phyloP scores from a whole-genome alignment of 2,329 filamentous ascomycete genomes.

The Kalaharituber pfeilii region DNA sequence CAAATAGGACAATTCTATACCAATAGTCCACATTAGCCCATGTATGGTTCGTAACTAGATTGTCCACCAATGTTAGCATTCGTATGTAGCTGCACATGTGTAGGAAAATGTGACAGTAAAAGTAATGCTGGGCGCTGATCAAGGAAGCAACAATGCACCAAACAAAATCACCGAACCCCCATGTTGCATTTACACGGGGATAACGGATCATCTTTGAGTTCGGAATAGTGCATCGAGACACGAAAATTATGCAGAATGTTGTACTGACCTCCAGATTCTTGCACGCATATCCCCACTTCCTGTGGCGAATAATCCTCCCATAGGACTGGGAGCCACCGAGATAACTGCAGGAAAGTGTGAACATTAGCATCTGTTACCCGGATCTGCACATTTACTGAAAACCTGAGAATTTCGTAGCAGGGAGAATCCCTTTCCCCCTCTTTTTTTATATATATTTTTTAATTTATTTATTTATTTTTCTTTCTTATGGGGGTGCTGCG shows the following conservation, averaged over 20 bases:
- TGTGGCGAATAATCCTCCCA: constrained; percentile 77
- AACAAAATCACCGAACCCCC: constrained; percentile 10
- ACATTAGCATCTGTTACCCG: neutral
- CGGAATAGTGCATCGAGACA: constrained; percentile 14
- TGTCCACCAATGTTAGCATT: too few relatives aligned
- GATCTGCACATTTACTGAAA: neutral
- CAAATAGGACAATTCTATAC: neutral
- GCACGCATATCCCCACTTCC: constrained; percentile 96
- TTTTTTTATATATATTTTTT: too few relatives aligned
- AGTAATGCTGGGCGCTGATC: neutral
- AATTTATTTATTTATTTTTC: too few relatives aligned
- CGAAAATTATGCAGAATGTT: constrained; percentile 10
- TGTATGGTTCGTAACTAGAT: neutral
- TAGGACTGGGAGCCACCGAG: constrained; percentile 84
- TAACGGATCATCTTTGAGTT: constrained; percentile 5
- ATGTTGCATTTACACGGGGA: constrained; percentile 12
- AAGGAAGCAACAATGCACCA: constrained; percentile 3
- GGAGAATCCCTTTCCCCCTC: too few relatives aligned
- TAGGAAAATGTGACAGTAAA: too few relatives aligned
- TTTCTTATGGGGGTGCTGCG: too few relatives aligned
- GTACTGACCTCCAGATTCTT: constrained; percentile 55
- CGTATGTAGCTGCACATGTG: constrained; percentile 1
- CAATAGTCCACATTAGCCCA: neutral
- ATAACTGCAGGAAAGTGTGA: constrained; percentile 44
- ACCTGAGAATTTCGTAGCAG: neutral